These are phyloP conservation scores for Choiromyces venosus DNA, from an alignment of 495 filamentous ascomycete genomes.

Conservation along the genomic window DNA sequence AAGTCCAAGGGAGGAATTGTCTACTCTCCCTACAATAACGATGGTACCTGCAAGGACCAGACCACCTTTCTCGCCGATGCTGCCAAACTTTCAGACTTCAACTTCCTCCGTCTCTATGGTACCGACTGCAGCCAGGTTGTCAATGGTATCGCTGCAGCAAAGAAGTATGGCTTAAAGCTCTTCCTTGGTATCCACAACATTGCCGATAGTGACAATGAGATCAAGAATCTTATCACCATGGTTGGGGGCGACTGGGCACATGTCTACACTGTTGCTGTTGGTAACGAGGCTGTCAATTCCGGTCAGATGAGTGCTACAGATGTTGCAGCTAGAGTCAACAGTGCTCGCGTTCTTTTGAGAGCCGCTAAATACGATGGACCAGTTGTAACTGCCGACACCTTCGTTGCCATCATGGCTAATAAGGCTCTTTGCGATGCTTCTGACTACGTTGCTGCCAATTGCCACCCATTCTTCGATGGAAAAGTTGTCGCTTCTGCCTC, in stretches of 20 bases:
- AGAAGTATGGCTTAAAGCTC: conserved; percentile 56
- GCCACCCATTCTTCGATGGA: conserved; percentile 77
- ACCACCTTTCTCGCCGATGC: conserved; percentile 61
- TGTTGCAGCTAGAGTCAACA: conserved; percentile 43
- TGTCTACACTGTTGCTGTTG: conserved; percentile 67
- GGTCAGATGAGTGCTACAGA: conserved; percentile 50
- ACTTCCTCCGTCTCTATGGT: conserved; percentile 71
- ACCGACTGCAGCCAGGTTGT: conserved; percentile 68
- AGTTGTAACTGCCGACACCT: conserved; percentile 75
- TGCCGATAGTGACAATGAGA: conserved; percentile 50
- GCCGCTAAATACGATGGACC: conserved; percentile 63
- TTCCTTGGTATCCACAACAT: conserved; percentile 70
- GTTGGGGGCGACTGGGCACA: conserved; percentile 54
- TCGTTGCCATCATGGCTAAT: conserved; percentile 58
- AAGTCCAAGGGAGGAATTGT: conserved; percentile 53
- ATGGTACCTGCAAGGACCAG: conserved; percentile 61
- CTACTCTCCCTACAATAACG: conserved; percentile 68
- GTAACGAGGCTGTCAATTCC: conserved; percentile 73
- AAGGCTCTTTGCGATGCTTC: conserved; percentile 64
- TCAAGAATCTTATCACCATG: conserved; percentile 53
- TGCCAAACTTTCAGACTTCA: conserved; percentile 49
- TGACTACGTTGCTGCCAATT: conserved; percentile 75
- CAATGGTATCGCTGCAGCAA: conserved; percentile 56
- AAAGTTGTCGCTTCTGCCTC: conserved; percentile 53
- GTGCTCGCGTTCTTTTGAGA: conserved; percentile 55